These are phyloP conservation scores for Thinopyrum elongatum DNA, from an alignment of 176 grass and related monocot species.

Conservation along the genomic window DNA sequence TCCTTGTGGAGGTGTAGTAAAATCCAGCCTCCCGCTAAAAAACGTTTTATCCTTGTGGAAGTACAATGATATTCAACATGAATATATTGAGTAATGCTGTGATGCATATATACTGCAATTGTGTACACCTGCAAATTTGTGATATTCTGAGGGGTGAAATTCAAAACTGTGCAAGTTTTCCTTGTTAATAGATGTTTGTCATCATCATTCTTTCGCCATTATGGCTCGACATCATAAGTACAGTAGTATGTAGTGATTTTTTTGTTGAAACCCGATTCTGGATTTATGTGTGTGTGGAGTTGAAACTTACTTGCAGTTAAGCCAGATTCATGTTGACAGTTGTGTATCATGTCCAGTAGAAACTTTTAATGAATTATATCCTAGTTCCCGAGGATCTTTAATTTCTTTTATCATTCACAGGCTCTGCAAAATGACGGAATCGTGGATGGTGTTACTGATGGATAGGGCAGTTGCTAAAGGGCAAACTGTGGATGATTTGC, in stretches of 20 bases:
- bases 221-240: background rate
- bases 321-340: background rate
- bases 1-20: background rate
- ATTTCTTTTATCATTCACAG: constrained; percentile 44
- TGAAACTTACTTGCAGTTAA: constrained; percentile 4
- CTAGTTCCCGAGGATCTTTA: constrained; percentile 23
- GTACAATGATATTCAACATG: constrained; percentile 14
- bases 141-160: constrained; percentile 3
- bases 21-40: background rate
- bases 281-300: background rate
- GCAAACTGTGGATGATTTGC: constrained; percentile 96
- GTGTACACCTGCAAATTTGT: background rate
- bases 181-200: background rate
- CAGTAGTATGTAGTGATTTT: constrained; percentile 15
- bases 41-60: background rate
- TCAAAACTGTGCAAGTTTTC: background rate
- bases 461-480: constrained; percentile 73
- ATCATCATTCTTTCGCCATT: background rate
- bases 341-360: constrained; percentile 18
- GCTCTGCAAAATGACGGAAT: constrained; percentile 92
- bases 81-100: constrained; percentile 5
- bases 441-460: constrained; percentile 90
- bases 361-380: constrained; percentile 20
- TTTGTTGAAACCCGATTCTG: constrained; percentile 9
- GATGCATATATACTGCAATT: background rate